phyloP scores from a whole-genome alignment of 805 yeast genomes.

The Diddensiella caesifluorescens region DNA sequence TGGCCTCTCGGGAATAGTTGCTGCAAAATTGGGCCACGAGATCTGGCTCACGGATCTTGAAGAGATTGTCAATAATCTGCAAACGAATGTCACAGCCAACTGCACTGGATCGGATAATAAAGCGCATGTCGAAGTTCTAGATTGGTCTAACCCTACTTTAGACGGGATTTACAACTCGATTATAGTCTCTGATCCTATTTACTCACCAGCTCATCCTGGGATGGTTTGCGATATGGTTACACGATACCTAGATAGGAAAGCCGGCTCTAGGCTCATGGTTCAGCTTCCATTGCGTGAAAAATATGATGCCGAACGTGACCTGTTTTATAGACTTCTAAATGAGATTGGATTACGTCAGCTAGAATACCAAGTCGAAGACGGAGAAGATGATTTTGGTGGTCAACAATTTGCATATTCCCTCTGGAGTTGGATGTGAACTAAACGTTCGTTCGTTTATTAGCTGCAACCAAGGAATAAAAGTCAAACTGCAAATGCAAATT shows the following conservation, averaged over 20 bases:
- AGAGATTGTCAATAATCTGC: constrained; percentile 67
- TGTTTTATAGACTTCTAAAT: constrained; percentile 52
- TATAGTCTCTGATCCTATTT: constrained; percentile 82
- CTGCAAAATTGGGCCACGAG: constrained; percentile 47
- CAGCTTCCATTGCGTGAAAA: constrained; percentile 71
- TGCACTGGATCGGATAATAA: constrained; percentile 3
- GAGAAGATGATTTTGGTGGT: constrained; percentile 79
- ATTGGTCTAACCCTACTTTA: constrained; percentile 64
- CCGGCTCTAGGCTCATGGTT: constrained; percentile 47
- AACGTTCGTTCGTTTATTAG: too few species aligned
- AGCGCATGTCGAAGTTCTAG: constrained; percentile 49
- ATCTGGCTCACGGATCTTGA: constrained; percentile 69
- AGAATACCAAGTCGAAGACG: constrained; percentile 47
- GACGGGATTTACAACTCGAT: constrained; percentile 48
- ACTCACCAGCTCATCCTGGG: constrained; percentile 73
- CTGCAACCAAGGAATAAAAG: too few species aligned
- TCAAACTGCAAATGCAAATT: too few species aligned
- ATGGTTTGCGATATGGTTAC: constrained; percentile 61
- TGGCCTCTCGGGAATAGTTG: constrained; percentile 77
- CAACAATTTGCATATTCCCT: constrained; percentile 42
- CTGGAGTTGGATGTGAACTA: constrained; percentile 16
- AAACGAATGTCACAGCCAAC: constrained; percentile 55
- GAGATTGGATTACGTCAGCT: constrained; percentile 31
- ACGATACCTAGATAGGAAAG: constrained; percentile 37
- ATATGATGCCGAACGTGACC: constrained; percentile 59